Evolutionary conservation across 768 basidiomycete genomes (phyloP).

Genomic region (Sarcodon aspratus): DNA sequence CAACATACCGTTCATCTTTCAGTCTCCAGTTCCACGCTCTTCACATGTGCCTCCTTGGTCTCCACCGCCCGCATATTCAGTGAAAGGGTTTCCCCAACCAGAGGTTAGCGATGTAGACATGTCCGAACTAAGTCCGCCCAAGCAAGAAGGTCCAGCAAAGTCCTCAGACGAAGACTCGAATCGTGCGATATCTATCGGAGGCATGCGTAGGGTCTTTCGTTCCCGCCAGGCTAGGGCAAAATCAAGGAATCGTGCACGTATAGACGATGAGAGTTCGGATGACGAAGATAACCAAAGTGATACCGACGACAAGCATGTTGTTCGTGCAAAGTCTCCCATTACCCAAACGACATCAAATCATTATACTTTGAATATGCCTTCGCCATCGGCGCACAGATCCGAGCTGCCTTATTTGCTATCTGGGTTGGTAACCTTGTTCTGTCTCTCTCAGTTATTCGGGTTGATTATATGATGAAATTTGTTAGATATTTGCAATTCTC

Average conservation of each 20-base stretch:
- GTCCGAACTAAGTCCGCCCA: slow-evolving; percentile 57
- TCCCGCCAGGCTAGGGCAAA: slow-evolving; percentile 38
- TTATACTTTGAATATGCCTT: slow-evolving; percentile 75
- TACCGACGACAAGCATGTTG: slow-evolving; percentile 25
- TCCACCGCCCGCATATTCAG: slow-evolving; percentile 41
- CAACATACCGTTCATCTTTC: slow-evolving; percentile 67
- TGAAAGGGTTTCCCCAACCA: slow-evolving; percentile 45
- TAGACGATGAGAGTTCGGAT: slow-evolving; percentile 13
- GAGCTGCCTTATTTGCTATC: slow-evolving; percentile 76
- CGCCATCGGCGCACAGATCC: slow-evolving; percentile 36
- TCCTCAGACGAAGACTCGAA: slow-evolving; percentile 3
- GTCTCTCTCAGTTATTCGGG: slow-evolving; percentile 5
- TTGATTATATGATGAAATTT: background rate
- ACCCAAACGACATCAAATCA: slow-evolving; percentile 60
- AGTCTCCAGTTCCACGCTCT: slow-evolving; percentile 34
- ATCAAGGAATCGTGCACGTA: slow-evolving; percentile 12
- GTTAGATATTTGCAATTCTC: slow-evolving; percentile 85
- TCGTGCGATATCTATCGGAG: slow-evolving; percentile 43
- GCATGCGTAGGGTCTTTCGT: slow-evolving; percentile 52
- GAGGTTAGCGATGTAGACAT: slow-evolving; percentile 67
- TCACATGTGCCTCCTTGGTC: slow-evolving; percentile 45
- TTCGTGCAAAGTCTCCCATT: slow-evolving; percentile 20
- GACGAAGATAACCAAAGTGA: slow-evolving; percentile 29
- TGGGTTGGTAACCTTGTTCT: slow-evolving; percentile 43
- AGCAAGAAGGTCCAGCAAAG: slow-evolving; percentile 16